Evolutionary conservation across 2,329 filamentous ascomycete genomes (phyloP).

Genomic region (Lasiodiplodia citricola): DNA sequence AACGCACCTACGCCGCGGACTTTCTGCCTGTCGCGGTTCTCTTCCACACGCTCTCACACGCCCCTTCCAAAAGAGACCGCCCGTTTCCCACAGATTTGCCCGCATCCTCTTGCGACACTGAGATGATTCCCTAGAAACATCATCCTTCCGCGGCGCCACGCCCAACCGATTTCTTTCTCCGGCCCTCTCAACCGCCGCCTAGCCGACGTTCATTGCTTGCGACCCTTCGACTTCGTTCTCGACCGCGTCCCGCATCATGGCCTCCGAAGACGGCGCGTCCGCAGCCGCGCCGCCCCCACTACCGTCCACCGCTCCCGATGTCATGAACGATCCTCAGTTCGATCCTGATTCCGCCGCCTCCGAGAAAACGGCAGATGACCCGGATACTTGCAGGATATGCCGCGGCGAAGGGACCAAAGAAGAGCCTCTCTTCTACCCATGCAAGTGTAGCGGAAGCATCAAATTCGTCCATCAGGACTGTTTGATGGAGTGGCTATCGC

Average conservation of each 20-base stretch:
- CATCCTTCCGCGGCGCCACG: slow-evolving; percentile 9
- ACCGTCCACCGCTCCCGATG: slow-evolving; percentile 39
- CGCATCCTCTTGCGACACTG: slow-evolving; percentile 3
- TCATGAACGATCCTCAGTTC: slow-evolving; percentile 64
- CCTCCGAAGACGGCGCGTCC: slow-evolving; percentile 5
- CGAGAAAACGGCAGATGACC: slow-evolving; percentile 54
- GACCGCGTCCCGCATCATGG: slow-evolving; percentile 9
- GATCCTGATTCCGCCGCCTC: slow-evolving; percentile 44
- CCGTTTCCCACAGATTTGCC: background rate
- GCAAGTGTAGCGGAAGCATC: slow-evolving; percentile 98
- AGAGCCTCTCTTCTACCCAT: slow-evolving; percentile 94
- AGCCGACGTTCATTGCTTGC: background rate
- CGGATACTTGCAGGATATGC: slow-evolving; percentile 96
- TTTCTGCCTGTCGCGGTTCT: background rate
- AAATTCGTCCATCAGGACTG: slow-evolving; percentile 98
- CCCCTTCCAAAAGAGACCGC: background rate
- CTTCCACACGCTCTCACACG: background rate
- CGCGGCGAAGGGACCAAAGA: slow-evolving; percentile 81
- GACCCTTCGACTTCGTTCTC: background rate
- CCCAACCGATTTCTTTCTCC: background rate
- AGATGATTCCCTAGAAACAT: slow-evolving; percentile 23
- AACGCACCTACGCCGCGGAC: background rate
- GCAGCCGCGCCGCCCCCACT: background rate
- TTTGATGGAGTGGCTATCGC: slow-evolving; percentile 97
- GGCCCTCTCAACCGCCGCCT: background rate